A percentile compares a stretch with the other conserved stretches of the same genome.
These are phyloP conservation scores for Hypoxylon sp. DNA, from an alignment of 2,329 filamentous ascomycete genomes.

Conservation along the genomic window DNA sequence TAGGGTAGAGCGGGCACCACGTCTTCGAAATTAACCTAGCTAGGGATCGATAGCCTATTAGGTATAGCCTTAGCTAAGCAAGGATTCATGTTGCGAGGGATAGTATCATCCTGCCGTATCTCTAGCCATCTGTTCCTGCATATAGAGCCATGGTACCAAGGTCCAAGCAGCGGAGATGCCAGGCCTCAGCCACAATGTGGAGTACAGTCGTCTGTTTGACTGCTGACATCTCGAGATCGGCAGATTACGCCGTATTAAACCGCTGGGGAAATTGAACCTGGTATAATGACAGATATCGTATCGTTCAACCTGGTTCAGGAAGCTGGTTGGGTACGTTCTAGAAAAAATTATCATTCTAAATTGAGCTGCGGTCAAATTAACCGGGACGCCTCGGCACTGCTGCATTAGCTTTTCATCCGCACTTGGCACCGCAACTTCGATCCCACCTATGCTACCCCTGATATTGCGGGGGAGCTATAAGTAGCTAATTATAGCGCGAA, in stretches of 20 bases:
- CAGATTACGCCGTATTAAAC: conserved; percentile 25
- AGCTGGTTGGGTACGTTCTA: conserved; percentile 27
- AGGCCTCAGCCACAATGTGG: conserved; percentile 27
- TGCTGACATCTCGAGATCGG: conserved; percentile 35
- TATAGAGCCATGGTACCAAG: conserved; percentile 2
- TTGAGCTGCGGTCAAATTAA: conserved; percentile 37
- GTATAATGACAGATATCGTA: background rate
- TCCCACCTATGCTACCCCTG: conserved; percentile 9
- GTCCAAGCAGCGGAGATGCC: conserved; percentile 6
- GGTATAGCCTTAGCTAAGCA: conserved; percentile 23
- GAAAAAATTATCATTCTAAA: conserved; percentile 18
- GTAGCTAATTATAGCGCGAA: conserved; percentile 26
- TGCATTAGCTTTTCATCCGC: conserved; percentile 35
- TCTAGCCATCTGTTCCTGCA: conserved; percentile 10
- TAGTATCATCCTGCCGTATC: conserved; percentile 5
- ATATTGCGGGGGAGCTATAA: conserved; percentile 28
- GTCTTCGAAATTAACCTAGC: conserved; percentile 28
- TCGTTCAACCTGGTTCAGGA: conserved; percentile 10
- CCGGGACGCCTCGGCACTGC: conserved; percentile 32
- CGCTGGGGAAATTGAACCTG: background rate
- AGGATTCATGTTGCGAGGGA: conserved; percentile 33
- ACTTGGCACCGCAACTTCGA: conserved; percentile 32
- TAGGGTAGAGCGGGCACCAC: conserved; percentile 18
- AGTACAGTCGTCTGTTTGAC: conserved; percentile 16
- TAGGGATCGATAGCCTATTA: conserved; percentile 33